Evolutionary conservation across 495 filamentous ascomycete genomes (phyloP).

Genomic region (Cercophora newfieldiana): DNA sequence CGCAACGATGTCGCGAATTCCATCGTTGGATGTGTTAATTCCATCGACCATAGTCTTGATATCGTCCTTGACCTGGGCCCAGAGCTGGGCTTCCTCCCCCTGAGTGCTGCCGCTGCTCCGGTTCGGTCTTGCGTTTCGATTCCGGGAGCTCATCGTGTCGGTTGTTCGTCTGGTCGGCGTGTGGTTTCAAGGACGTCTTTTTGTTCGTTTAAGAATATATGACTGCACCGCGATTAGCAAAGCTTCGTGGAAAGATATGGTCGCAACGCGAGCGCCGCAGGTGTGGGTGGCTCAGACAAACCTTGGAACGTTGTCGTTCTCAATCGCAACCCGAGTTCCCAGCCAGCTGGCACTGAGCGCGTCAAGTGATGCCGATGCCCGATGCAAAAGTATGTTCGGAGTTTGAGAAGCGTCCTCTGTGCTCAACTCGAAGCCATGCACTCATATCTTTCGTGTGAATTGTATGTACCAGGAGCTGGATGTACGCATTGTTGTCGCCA

Average conservation of each 20-base stretch:
- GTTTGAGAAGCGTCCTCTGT: background rate
- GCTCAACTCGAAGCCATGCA: background rate
- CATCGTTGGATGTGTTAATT: slow-evolving; percentile 45
- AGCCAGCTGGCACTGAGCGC: no score
- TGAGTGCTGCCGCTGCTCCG: slow-evolving; percentile 48
- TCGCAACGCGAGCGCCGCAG: background rate
- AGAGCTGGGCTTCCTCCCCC: slow-evolving; percentile 49
- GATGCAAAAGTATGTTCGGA: background rate
- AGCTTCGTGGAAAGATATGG: background rate
- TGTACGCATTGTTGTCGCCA: background rate
- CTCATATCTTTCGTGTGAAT: background rate
- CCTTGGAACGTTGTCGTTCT: no score
- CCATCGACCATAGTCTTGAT: slow-evolving; percentile 39
- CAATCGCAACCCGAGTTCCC: no score
- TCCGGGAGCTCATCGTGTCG: slow-evolving; percentile 44
- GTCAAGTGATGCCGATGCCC: background rate
- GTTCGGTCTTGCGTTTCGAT: slow-evolving; percentile 47
- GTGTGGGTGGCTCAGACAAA: no score
- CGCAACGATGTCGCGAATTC: slow-evolving; percentile 38
- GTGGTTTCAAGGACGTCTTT: background rate
- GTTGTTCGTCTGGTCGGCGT: background rate
- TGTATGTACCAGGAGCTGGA: background rate
- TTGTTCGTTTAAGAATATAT: no score
- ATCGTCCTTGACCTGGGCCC: slow-evolving; percentile 48
- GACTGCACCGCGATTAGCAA: background rate